Percentiles rank a stretch among this genome's conserved stretches.
phyloP scores from a whole-genome alignment of 2,329 filamentous ascomycete genomes.

The Penicillium thymicola region DNA sequence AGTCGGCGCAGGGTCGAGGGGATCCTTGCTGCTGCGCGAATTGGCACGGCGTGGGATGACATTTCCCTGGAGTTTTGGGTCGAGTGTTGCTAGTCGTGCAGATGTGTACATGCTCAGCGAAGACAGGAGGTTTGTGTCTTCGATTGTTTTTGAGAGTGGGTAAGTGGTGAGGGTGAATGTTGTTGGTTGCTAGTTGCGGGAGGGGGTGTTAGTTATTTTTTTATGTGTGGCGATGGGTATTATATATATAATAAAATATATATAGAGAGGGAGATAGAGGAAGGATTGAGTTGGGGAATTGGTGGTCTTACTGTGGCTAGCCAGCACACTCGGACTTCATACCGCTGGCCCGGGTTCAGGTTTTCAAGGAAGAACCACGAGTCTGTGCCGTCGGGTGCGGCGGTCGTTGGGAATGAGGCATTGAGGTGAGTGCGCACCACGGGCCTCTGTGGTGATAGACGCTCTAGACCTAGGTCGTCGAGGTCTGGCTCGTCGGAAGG shows the following conservation, averaged over 20 bases:
- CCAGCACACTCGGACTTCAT: constrained; percentile 94
- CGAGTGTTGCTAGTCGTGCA: constrained; percentile 41
- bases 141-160: constrained; percentile 59
- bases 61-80: constrained; percentile 14
- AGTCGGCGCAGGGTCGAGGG: constrained; percentile 20
- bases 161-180: constrained; percentile 68
- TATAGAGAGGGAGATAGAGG: background rate
- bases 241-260: background rate
- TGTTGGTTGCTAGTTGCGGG: constrained; percentile 70
- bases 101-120: constrained; percentile 64
- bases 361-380: constrained; percentile 77
- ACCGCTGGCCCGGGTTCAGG: constrained; percentile 69
- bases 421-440: constrained; percentile 62
- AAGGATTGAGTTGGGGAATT: background rate
- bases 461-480: constrained; percentile 60
- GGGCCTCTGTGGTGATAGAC: constrained; percentile 58
- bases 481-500: constrained; percentile 56
- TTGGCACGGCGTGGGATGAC: constrained; percentile 9
- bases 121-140: constrained; percentile 59
- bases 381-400: constrained; percentile 55
- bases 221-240: background rate
- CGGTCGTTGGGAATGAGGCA: constrained; percentile 63
- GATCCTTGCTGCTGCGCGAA: background rate
- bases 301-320: constrained; percentile 71
- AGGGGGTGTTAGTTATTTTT: constrained; percentile 15